A percentile compares a stretch with the other conserved stretches of the same genome.
Evolutionary conservation across 768 basidiomycete species (phyloP).

Genomic region (Nidularia sp.): DNA sequence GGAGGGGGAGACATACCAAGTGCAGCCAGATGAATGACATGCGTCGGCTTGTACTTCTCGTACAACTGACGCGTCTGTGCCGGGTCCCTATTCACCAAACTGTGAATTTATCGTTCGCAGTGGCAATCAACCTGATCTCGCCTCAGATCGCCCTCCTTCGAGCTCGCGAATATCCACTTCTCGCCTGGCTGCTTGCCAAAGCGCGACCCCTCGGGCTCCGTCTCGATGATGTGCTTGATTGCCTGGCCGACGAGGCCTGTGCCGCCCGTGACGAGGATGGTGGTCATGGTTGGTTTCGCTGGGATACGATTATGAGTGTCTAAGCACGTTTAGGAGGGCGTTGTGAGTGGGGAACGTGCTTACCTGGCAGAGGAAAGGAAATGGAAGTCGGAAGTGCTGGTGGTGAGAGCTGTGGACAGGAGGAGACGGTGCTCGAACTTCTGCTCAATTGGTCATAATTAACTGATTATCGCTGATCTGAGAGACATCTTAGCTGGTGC

Average conservation of each 20-base stretch:
- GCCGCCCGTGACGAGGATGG: conserved; percentile 82
- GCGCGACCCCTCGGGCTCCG: conserved; percentile 70
- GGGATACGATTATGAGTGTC: too few relatives aligned
- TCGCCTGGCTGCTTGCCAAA: conserved; percentile 78
- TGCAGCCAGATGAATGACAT: conserved; percentile 96
- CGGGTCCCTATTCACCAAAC: conserved; percentile 48
- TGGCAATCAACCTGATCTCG: conserved; percentile 18
- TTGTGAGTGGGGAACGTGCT: too few relatives aligned
- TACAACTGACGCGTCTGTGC: conserved; percentile 70
- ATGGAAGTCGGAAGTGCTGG: too few relatives aligned
- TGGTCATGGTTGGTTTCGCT: too few relatives aligned
- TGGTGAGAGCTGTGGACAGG: too few relatives aligned
- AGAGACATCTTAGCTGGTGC: too few relatives aligned
- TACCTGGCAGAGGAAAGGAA: too few relatives aligned
- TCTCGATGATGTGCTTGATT: conserved; percentile 73
- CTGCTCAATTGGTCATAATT: too few relatives aligned
- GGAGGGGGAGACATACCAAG: conserved; percentile 52
- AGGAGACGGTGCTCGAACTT: too few relatives aligned
- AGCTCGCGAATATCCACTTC: conserved; percentile 81
- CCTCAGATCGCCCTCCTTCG: conserved; percentile 84
- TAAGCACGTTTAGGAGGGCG: too few relatives aligned
- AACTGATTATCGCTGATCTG: too few relatives aligned
- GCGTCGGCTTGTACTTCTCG: conserved; percentile 89
- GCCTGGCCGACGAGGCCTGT: conserved; percentile 86
- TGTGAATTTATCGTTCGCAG: not conserved